Evolutionary conservation across 106 monocot genomes (phyloP), one percentile per base, ranked within the genome.

Genomic region (Gastrodia elata): DNA sequence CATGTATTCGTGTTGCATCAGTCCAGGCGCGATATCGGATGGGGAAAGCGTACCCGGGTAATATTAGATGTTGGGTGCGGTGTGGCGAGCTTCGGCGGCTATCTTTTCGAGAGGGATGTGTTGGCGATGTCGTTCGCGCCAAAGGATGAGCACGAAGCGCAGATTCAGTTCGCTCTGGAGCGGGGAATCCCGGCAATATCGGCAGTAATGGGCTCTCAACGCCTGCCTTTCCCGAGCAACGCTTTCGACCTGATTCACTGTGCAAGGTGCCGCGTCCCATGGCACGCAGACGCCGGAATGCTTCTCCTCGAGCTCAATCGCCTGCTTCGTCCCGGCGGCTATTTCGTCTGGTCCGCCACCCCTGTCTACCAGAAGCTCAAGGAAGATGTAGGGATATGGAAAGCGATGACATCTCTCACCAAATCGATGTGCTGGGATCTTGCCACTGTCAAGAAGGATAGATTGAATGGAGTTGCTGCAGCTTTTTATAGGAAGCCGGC

Each of bases 291-390:
- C 52, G 91, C 91, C 78, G 95, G 95, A 16, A 65, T 73, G 13
- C 89, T 95, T 40, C 91, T 95, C 56, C 81, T 95, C 65, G 95
- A 95, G 70, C 75, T 95, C 20, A 92, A 95, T 71, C 87, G 95
- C 52, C 85, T 92, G 48, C 70, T 95, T 8, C 89, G 95, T 34
- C 95, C 95, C 14, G 95, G 95, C 37, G 95, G 95, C 20, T 92
- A 75, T 70, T 95, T 95, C 75, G 89, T 95, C 28, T 95, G 95
- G 95, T 95, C 95, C 16, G 95, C 91, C 11, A 95, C 95, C n/a
- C 95, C 95, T 25, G 95, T 95, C 1, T 95, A 95, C 77, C 95
- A 92, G 79, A 95, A 89, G 71, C 87, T 95, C 8, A 74, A 87
- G 78, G 95, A 92, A 77, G 95, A 95, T 76, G 92, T 89, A 18